phyloP scores from a whole-genome alignment of 2,329 filamentous ascomycete genomes.

The Fusarium virguliforme region DNA sequence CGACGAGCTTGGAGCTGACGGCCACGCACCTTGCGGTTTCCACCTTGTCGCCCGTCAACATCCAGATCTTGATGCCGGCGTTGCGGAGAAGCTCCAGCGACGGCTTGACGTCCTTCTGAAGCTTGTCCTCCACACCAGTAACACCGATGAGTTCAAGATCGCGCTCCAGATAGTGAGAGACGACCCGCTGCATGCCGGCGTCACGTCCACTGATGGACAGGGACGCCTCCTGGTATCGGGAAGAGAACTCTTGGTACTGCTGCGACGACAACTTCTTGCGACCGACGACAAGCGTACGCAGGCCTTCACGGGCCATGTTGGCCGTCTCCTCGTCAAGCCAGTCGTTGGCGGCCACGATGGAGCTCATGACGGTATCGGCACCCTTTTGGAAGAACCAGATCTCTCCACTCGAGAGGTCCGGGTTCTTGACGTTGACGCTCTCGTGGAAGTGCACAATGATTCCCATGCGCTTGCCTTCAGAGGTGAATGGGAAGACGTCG shows the following conservation, averaged over 20 bases:
- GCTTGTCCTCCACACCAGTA: slow-evolving; percentile 96
- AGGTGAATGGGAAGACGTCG: slow-evolving; percentile 97
- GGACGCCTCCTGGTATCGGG: slow-evolving; percentile 83
- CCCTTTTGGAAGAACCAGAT: slow-evolving; percentile 99
- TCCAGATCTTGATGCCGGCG: slow-evolving; percentile 99
- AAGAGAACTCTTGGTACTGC: slow-evolving; percentile 86
- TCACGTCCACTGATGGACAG: slow-evolving; percentile 87
- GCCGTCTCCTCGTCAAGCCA: slow-evolving; percentile 99
- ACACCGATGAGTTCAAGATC: slow-evolving; percentile 96
- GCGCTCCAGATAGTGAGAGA: slow-evolving; percentile 86
- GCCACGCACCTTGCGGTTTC: slow-evolving; percentile 98
- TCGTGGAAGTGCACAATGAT: slow-evolving; percentile 91
- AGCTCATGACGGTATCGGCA: slow-evolving; percentile 97
- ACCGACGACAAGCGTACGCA: slow-evolving; percentile 95
- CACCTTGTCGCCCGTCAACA: slow-evolving; percentile 98
- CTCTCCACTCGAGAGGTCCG: slow-evolving; percentile 75
- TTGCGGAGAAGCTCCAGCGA: slow-evolving; percentile 95
- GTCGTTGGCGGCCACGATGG: slow-evolving; percentile 95
- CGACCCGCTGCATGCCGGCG: slow-evolving; percentile 82
- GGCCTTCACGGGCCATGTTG: slow-evolving; percentile 98
- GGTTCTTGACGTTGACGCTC: slow-evolving; percentile 64
- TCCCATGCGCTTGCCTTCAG: slow-evolving; percentile 98
- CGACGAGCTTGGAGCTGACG: slow-evolving; percentile 93
- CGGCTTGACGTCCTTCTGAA: slow-evolving; percentile 95
- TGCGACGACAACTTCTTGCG: slow-evolving; percentile 85